Evolutionary conservation across 1,284 basidiomycete genomes (phyloP), one percentile per base, ranked within the genome.

Genomic region (Crepidotus sp.): DNA sequence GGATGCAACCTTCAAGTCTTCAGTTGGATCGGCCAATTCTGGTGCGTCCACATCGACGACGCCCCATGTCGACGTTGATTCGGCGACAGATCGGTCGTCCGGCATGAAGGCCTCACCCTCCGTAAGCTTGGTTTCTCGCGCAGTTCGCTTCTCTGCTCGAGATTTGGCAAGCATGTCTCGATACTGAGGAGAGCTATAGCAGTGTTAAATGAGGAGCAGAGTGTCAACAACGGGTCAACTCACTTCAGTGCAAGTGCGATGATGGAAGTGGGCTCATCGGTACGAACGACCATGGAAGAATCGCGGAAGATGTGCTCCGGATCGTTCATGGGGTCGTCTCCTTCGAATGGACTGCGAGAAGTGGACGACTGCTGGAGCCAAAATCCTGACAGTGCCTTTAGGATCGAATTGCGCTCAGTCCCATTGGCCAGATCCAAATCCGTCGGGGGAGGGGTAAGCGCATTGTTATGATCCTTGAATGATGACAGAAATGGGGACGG

Each of bases 201-300:
- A 10, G 25, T 34, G 17, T 31, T 52, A n/a, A 51, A 11, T 26
- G 34, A 19, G n/a, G n/a, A 29, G 39, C 46, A 5, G 6, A 24
- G 4, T 8, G 31, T 29, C 10, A 9, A 4, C 13, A 14, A 29
- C n/a, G n/a, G 31, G 37, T 43, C 13, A 21, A 60, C 76, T 55
- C 56, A 92, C 83, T 86, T 91, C 35, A 99, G 69, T 7, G 93
- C 93, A 44, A 98, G 81, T 3, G 96, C 95, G 53, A 98, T 95
- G 56, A 98, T 96, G 7, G 93, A 97, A 0, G 93, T 97, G 3
- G 96, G 96, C 62, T 99, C 96, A 60, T 98, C 94, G 37, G 94
- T 95, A 17, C 96, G 79, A 19, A 98, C 87, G 38, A 98, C 83
- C 74, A 98, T 95, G 1, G 85, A 83, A 11, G 91, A 94, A 59